Conservation (phyloP, 2,329 filamentous ascomycete genomes). For the Cytospora piceicola region DNA sequence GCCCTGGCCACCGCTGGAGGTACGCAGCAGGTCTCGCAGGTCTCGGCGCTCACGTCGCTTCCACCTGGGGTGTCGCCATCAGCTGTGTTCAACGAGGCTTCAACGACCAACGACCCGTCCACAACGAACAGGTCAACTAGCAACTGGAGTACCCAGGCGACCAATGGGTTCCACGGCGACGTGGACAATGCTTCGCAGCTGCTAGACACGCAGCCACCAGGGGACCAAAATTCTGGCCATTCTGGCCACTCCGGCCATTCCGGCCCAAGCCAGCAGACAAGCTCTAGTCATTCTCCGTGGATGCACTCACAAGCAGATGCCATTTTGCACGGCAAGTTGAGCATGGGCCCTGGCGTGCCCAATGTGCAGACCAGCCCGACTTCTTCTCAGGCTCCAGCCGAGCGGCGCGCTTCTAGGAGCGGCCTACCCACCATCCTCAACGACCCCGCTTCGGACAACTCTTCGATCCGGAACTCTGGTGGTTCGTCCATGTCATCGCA, state of each 20-base stretch:
- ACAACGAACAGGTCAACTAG: slow-evolving; percentile 63
- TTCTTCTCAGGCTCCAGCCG: slow-evolving; percentile 43
- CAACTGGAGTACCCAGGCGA: slow-evolving; percentile 71
- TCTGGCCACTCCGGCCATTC: slow-evolving; percentile 21
- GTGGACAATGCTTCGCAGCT: slow-evolving; percentile 51
- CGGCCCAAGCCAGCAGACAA: slow-evolving; percentile 48
- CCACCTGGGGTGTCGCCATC: slow-evolving; percentile 62
- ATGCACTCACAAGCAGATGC: slow-evolving; percentile 61
- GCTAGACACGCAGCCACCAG: slow-evolving; percentile 57
- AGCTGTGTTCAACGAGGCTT: slow-evolving; percentile 77
- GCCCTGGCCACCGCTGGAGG: slow-evolving; percentile 46
- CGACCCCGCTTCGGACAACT: slow-evolving; percentile 42
- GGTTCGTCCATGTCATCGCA: slow-evolving; percentile 47
- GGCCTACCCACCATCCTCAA: slow-evolving; percentile 48
- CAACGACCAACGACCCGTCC: slow-evolving; percentile 88
- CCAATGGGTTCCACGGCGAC: slow-evolving; percentile 63
- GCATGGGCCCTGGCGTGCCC: slow-evolving; percentile 24
- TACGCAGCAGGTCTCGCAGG: slow-evolving; percentile 64
- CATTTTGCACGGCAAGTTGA: slow-evolving; percentile 44
- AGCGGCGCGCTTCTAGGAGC: slow-evolving; percentile 40
- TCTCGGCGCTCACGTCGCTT: slow-evolving; percentile 61
- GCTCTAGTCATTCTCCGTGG: slow-evolving; percentile 59
- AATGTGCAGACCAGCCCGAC: slow-evolving; percentile 39
- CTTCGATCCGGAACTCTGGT: slow-evolving; percentile 38
- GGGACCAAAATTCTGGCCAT: slow-evolving; percentile 25